These are phyloP conservation scores for Esteya vermicola DNA, from an alignment of 2,329 filamentous ascomycete species.

Conservation along the genomic window DNA sequence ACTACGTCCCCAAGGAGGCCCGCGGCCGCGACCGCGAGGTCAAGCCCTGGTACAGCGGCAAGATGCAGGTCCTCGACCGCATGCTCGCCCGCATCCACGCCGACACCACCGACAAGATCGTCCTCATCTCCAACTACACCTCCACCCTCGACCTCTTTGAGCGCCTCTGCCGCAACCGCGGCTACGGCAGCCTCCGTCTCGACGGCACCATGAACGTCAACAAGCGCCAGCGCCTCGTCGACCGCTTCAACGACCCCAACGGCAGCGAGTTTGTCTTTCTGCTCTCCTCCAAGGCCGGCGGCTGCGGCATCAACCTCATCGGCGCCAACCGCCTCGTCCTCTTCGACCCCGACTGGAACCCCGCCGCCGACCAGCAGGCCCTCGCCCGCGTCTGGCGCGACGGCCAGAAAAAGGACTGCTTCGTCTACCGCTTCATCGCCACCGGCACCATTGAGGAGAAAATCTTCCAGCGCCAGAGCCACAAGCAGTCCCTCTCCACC, in stretches of 20 bases:
- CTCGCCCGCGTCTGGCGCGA: slow-evolving; percentile 97
- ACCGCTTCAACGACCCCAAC: slow-evolving; percentile 91
- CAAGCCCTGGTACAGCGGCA: slow-evolving; percentile 92
- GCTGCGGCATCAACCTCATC: slow-evolving; percentile 90
- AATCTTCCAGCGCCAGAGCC: slow-evolving; percentile 95
- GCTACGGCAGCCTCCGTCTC: slow-evolving; percentile 75
- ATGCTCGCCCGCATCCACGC: slow-evolving; percentile 93
- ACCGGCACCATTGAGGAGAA: slow-evolving; percentile 98
- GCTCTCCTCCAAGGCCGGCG: slow-evolving; percentile 92
- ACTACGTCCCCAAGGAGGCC: slow-evolving; percentile 77
- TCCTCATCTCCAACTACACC: slow-evolving; percentile 97
- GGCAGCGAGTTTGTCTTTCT: slow-evolving; percentile 87
- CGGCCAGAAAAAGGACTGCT: slow-evolving; percentile 97
- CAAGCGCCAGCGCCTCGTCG: slow-evolving; percentile 92
- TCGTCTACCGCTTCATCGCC: slow-evolving; percentile 98
- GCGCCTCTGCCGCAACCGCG: slow-evolving; percentile 68
- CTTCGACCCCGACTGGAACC: slow-evolving; percentile 97
- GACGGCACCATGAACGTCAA: slow-evolving; percentile 97
- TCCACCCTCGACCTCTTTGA: slow-evolving; percentile 93
- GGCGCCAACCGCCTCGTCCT: slow-evolving; percentile 88
- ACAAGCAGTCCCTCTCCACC: slow-evolving; percentile 92
- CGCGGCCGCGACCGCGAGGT: slow-evolving; percentile 83
- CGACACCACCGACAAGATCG: slow-evolving; percentile 98
- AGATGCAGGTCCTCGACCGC: slow-evolving; percentile 94
- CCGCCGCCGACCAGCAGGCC: slow-evolving; percentile 92